Base-by-base conservation (phyloP, 1,139 yeast genomes). In the Debaryomyces fabryi region DNA sequence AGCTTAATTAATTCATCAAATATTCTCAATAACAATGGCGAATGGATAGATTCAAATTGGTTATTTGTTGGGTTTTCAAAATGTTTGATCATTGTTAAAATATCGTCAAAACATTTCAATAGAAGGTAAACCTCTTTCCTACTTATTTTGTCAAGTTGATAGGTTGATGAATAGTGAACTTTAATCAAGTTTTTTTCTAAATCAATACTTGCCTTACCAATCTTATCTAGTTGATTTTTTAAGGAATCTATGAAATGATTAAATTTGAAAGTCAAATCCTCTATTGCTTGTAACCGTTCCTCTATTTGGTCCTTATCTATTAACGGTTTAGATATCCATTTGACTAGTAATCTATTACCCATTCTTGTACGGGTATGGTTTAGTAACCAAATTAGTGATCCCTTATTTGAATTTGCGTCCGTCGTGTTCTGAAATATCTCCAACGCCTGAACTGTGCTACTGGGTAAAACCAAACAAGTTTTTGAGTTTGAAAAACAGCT, bases 291-390 rank as follows among this genome's bases (percentile, higher is more conserved):
- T 2, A 78, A 68, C 33, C 99, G 74, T 18, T 75, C 73, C 49
- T 78, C 78, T 5, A 91, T 84, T n/a, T 67, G 67, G 0, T 66
- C 70, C 27, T 73, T 67, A 38, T 82, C 74, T 0, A 81, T 67
- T 32, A 92, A 71, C 1, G 99, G 99, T 52, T 78, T 73, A 0
- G 83, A 75, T 0, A 92, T 69, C 99, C 99, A 93, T 44, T 78
- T 72, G 30, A 75, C 74, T 16, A 93, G 64, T 50, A 81, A 59
- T 47, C 97, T 68, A 45, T 74, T 78, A 0, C 99, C 99, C 67
- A 85, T 87, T 29, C 78, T 74, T 0, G 97, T 89, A 39, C 82
- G 70, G 0, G 98, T 88, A 53, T 86, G 92, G 63, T 92, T 88
- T 52, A 93, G 61, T 2, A 89, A 70, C 90, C 93, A 87, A 13